phyloP scores from a whole-genome alignment of 1,139 yeast species.

The Blastobotrys apis region DNA sequence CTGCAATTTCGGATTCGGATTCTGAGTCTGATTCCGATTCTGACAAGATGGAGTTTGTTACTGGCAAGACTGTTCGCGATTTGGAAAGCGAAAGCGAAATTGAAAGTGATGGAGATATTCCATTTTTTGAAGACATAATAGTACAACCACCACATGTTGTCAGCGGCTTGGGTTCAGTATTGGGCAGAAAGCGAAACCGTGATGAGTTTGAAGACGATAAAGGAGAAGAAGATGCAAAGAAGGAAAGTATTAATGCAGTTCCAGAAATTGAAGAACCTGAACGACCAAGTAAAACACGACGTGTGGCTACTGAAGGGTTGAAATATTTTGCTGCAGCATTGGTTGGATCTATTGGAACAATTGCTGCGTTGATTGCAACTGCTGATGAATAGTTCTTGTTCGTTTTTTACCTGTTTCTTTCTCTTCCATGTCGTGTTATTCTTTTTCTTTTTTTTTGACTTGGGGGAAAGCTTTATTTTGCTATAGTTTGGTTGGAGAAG shows the following conservation, averaged over 20 bases:
- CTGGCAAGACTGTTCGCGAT: too few relatives aligned
- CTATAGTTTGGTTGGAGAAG: too few relatives aligned
- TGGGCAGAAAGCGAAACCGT: constrained; percentile 9
- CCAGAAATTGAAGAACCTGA: not conserved
- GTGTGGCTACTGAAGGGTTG: constrained; percentile 6
- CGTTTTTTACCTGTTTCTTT: not conserved
- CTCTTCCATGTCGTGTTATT: not conserved
- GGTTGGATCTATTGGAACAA: constrained; percentile 26
- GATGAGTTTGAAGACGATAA: constrained; percentile 5
- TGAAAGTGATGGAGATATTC: not conserved
- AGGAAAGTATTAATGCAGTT: not conserved
- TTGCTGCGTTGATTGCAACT: constrained; percentile 26
- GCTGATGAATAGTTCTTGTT: constrained; percentile 4
- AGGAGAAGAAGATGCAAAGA: constrained; percentile 2
- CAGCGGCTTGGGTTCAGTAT: not conserved
- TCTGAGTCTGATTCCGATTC: not conserved
- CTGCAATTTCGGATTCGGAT: too few relatives aligned
- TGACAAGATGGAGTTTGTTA: not conserved
- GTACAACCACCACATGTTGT: not conserved
- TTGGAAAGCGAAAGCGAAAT: not conserved
- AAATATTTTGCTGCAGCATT: constrained; percentile 21
- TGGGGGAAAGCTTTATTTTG: not conserved
- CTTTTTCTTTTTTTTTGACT: not conserved
- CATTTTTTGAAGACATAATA: too few relatives aligned
- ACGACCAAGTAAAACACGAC: constrained; percentile 11